phyloP scores from a whole-genome alignment of 2,329 filamentous ascomycete species.

The Chaetomium olivaceum region DNA sequence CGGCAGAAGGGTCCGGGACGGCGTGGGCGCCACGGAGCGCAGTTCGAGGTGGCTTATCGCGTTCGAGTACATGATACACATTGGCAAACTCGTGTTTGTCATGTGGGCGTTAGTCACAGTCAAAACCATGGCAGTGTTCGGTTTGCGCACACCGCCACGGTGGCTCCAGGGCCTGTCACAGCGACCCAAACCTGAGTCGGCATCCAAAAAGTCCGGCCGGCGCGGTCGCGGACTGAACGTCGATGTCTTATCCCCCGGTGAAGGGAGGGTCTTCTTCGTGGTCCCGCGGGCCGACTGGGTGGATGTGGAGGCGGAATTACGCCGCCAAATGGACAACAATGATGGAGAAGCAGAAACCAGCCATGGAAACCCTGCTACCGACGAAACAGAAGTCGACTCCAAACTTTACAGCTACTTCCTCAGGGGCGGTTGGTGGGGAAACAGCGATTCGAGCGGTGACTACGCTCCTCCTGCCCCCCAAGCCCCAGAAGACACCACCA shows the following conservation, averaged over 20 bases:
- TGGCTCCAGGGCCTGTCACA: constrained; percentile 61
- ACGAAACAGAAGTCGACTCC: constrained; percentile 69
- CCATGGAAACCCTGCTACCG: constrained; percentile 34
- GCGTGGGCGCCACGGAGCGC: constrained; percentile 76
- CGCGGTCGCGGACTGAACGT: constrained; percentile 44
- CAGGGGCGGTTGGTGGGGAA: constrained; percentile 80
- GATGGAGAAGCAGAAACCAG: constrained; percentile 38
- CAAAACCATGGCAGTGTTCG: constrained; percentile 56
- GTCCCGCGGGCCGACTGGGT: constrained; percentile 64
- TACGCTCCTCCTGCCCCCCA: constrained; percentile 61
- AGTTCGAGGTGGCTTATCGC: constrained; percentile 77
- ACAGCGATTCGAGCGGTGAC: constrained; percentile 76
- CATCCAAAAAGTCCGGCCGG: constrained; percentile 24
- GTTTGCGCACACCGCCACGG: constrained; percentile 61
- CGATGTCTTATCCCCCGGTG: constrained; percentile 29
- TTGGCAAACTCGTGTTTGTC: constrained; percentile 64
- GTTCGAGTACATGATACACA: constrained; percentile 73
- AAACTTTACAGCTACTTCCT: constrained; percentile 85
- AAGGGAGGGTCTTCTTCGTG: constrained; percentile 21
- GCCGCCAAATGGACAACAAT: constrained; percentile 54
- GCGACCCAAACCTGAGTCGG: constrained; percentile 37
- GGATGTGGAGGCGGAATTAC: constrained; percentile 80
- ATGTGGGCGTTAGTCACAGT: constrained; percentile 58
- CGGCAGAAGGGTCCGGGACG: constrained; percentile 51
- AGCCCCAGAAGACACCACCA: constrained; percentile 63